A percentile compares a stretch with the other conserved stretches of the same genome.
Conservation (phyloP, 805 yeast genomes). For the Kregervanrija pseudodelftensis region DNA sequence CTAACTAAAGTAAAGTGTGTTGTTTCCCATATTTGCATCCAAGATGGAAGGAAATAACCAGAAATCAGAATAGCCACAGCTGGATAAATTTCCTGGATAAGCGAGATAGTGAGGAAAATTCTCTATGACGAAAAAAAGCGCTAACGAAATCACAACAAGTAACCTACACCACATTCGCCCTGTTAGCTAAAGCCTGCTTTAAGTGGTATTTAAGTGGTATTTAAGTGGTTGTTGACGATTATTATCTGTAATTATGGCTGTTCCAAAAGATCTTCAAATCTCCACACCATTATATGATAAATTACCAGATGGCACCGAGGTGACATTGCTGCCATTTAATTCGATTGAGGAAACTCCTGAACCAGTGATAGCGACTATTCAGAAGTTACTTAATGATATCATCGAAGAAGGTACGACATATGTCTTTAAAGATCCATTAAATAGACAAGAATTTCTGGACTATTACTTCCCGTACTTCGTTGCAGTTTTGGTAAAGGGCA, state of each 20-base stretch:
- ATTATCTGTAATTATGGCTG: conserved; percentile 4
- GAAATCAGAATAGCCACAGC: too few species aligned
- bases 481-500: conserved; percentile 51
- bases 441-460: conserved; percentile 44
- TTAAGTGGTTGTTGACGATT: neutral
- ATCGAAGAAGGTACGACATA: conserved; percentile 72
- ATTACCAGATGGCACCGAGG: conserved; percentile 21
- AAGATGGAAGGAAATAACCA: too few species aligned
- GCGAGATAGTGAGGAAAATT: neutral
- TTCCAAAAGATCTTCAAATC: conserved; percentile 5
- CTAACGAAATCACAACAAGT: too few species aligned
- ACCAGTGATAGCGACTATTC: conserved; percentile 39
- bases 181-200: neutral
- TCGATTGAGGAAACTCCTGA: conserved; percentile 41
- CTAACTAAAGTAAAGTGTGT: too few species aligned
- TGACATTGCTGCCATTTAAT: conserved; percentile 58
- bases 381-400: conserved; percentile 51
- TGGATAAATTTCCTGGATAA: neutral
- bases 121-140: neutral
- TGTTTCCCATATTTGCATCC: too few species aligned
- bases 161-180: too few species aligned
- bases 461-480: conserved; percentile 66
- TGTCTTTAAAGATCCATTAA: conserved; percentile 43
- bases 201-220: neutral
- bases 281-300: conserved; percentile 10